Evolutionary conservation across 164 flowering plant genomes (phyloP).

Genomic region (Stephania yunnanensis): DNA sequence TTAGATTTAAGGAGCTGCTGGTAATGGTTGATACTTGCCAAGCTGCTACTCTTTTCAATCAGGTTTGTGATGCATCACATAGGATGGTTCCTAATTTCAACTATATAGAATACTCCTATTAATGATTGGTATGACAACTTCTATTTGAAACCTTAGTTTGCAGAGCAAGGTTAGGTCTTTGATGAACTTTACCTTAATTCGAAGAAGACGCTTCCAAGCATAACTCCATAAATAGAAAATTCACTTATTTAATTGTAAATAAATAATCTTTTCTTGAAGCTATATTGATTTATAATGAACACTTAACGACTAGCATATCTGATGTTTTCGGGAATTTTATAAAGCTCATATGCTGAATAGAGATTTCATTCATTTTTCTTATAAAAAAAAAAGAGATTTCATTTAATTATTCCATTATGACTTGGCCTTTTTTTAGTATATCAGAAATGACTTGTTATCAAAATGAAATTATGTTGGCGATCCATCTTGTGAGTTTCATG

Average conservation of each 20-base stretch:
- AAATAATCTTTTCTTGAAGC: no score
- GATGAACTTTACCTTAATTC: not conserved
- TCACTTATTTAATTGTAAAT: no score
- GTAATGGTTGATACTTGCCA: slow-evolving; percentile 99
- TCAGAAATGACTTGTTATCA: not conserved
- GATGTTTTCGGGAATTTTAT: not conserved
- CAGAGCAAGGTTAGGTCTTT: not conserved
- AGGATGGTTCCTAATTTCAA: not conserved
- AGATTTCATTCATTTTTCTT: not conserved
- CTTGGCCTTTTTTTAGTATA: not conserved
- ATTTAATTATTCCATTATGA: not conserved
- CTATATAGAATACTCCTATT: not conserved
- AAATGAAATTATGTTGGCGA: not conserved
- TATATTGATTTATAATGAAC: not conserved
- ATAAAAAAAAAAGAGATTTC: no score
- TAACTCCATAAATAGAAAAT: not conserved
- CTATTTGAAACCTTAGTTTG: not conserved
- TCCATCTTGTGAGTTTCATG: not conserved
- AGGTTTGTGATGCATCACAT: slow-evolving; percentile 35
- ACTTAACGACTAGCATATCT: not conserved
- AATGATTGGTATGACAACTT: not conserved
- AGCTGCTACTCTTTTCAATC: slow-evolving; percentile 94
- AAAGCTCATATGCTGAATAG: not conserved
- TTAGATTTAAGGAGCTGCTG: slow-evolving; percentile 90
- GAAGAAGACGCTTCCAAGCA: not conserved